Evolutionary conservation across 345 rosid species (phyloP), one percentile per base, ranked within the genome.

Genomic region (Microthlaspi erraticum): DNA sequence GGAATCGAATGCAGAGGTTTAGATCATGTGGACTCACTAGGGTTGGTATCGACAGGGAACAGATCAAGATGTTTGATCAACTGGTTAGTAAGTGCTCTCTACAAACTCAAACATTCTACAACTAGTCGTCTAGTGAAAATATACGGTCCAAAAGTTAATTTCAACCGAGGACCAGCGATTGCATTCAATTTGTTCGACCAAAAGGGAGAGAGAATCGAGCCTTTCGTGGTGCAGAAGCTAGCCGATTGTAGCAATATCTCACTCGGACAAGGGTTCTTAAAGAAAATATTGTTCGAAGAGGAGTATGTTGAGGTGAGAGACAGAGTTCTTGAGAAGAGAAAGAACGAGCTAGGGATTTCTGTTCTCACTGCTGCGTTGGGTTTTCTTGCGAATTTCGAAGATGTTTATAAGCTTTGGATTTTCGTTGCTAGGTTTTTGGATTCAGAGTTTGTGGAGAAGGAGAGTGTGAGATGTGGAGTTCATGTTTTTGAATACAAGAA

Each of bases 391-490:
- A 86, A 87, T 64, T 90, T 93, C n/a, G 87, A 86, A 75, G 98
- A 93, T 44, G 59, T 79, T 32, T 88, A 90, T 74, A 87, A 84
- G 83, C 83, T 93, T 55, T 93, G 98, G 96, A 75, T 81, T 9
- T 93, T 93, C 56, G 76, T 93, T 77, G 91, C 96, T 61, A 89
- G 73, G 81, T 93, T 93, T 77, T 79, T 87, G 74, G 97, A 93
- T 79, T 89, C 97, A 14, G 96, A 91, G 61, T 91, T 91, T 76
- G 88, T 87, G 64, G 97, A 91, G 81, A 89, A 87, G 76, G 96
- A 89, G 63, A 70, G 84, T 59, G 88, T 86, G 87, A 68, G 74
- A 68, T 68, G 51, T 61, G 78, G 78, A 5, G 20, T 68, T 66
- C 72, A 74, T 73, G 72, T 66, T 44, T 67, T 68, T 60, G 69